These are phyloP conservation scores for Vigna mungo DNA, from an alignment of 306 rosid species.

Conservation along the genomic window DNA sequence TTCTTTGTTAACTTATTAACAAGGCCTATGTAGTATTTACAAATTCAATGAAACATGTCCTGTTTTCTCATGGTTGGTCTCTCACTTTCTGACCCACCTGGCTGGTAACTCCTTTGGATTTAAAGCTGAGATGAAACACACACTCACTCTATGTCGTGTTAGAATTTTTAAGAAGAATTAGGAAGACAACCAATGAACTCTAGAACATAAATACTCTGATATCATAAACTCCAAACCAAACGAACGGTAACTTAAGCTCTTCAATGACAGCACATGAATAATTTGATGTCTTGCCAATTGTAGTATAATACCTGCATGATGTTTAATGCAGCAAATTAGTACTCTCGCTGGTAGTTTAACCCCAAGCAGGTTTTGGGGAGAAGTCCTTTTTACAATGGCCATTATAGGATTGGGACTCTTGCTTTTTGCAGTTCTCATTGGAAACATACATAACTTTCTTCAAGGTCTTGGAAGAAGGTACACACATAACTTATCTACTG, in stretches of 20 bases:
- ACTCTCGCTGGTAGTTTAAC: constrained; percentile 71
- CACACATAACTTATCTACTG: background rate
- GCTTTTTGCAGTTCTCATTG: constrained; percentile 88
- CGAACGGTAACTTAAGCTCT: background rate
- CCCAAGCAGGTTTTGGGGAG: constrained; percentile 83
- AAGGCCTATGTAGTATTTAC: constrained; percentile 5
- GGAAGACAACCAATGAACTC: background rate
- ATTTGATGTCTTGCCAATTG: constrained; percentile 11
- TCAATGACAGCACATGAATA: background rate
- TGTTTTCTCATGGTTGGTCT: constrained; percentile 3
- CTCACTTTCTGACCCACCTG: background rate
- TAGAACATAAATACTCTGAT: background rate
- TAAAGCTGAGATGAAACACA: too few species aligned
- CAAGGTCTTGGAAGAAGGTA: constrained; percentile 88
- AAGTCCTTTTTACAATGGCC: constrained; percentile 77
- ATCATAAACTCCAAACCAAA: background rate
- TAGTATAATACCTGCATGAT: constrained; percentile 23
- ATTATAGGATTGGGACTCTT: constrained; percentile 85
- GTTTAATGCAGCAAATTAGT: constrained; percentile 80
- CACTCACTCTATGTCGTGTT: background rate
- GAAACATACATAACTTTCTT: constrained; percentile 89
- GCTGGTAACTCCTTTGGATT: too few species aligned
- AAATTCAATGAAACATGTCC: background rate
- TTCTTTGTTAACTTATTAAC: background rate
- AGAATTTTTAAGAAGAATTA: background rate